Conservation (phyloP, 495 filamentous ascomycete species). For the Neurospora africana region DNA sequence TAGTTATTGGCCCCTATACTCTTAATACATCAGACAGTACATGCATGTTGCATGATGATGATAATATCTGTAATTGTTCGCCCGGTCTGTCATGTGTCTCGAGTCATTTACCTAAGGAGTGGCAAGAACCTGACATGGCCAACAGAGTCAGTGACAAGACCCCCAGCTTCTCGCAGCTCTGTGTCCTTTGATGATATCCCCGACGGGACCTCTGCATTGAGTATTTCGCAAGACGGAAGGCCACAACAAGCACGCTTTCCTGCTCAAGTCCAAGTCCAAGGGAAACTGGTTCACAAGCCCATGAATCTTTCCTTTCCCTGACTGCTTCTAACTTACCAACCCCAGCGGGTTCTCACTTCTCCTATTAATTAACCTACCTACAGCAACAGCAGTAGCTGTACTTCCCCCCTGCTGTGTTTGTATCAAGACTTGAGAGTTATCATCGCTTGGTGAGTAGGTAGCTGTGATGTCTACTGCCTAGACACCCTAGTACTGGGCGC, state of each 20-base stretch:
- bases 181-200: background rate
- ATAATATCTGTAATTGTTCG: background rate
- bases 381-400: too few species aligned
- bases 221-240: background rate
- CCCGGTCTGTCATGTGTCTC: too few species aligned
- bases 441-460: too few species aligned
- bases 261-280: background rate
- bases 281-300: background rate
- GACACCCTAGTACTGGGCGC: too few species aligned
- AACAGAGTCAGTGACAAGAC: background rate
- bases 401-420: too few species aligned
- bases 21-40: conserved; percentile 14
- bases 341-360: too few species aligned
- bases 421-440: too few species aligned
- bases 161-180: background rate
- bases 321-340: too few species aligned
- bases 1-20: conserved; percentile 4
- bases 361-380: too few species aligned
- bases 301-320: too few species aligned
- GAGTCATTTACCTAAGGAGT: background rate
- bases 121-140: background rate
- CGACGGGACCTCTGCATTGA: background rate
- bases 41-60: conserved; percentile 11
- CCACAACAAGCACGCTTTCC: background rate
- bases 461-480: too few species aligned